A percentile compares a stretch with the other conserved stretches of the same genome.
Conservation (phyloP, 2,329 filamentous ascomycete species). For the Diplodia sapinea region DNA sequence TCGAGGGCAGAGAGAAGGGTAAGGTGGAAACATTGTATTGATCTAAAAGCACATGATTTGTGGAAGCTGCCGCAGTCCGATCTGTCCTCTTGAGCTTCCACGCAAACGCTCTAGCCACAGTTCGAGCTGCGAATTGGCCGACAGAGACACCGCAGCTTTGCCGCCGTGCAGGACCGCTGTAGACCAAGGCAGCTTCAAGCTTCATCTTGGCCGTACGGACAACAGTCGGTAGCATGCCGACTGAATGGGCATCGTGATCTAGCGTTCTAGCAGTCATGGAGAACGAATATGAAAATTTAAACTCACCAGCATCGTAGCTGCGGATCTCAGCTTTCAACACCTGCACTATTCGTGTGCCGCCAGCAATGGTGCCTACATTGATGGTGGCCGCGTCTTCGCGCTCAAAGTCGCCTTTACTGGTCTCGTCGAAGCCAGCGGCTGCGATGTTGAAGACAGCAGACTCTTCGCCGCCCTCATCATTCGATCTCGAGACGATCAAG, state of each 20-base stretch:
- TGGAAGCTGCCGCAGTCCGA: constrained; percentile 12
- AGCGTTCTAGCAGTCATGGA: background rate
- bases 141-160: background rate
- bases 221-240: background rate
- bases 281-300: constrained; percentile 20
- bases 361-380: constrained; percentile 82
- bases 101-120: background rate
- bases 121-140: background rate
- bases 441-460: constrained; percentile 80
- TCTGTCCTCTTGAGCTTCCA: constrained; percentile 15
- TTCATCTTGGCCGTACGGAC: too few species aligned
- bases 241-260: background rate
- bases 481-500: constrained; percentile 77
- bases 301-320: constrained; percentile 86
- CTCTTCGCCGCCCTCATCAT: constrained; percentile 71
- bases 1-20: constrained; percentile 20
- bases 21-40: constrained; percentile 25
- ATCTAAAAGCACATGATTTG: constrained; percentile 29
- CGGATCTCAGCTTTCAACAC: constrained; percentile 85
- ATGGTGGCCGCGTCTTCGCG: constrained; percentile 85
- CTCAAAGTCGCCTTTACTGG: constrained; percentile 88
- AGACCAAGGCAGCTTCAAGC: background rate
- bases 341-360: constrained; percentile 81
- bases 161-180: background rate
- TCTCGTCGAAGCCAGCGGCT: constrained; percentile 73